Conservation (phyloP, 2,329 filamentous ascomycete species). For the Exophiala spinifera region DNA sequence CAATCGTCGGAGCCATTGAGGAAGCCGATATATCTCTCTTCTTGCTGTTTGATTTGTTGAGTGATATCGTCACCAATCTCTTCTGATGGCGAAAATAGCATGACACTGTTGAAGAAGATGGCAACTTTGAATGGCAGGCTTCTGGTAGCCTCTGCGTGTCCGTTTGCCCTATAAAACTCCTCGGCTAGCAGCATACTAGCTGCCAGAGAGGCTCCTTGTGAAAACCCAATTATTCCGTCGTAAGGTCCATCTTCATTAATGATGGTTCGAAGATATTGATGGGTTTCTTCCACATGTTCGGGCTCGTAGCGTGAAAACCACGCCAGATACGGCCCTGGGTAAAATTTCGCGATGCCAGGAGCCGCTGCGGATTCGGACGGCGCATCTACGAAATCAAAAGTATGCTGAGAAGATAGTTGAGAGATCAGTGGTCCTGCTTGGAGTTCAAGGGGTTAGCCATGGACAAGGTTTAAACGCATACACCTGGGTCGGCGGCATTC, state of each 20-base stretch:
- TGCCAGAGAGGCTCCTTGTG: conserved; percentile 37
- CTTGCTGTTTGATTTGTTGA: neutral
- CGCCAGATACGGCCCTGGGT: no score
- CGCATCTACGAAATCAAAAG: conserved; percentile 32
- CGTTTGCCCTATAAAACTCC: no score
- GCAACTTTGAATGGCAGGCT: conserved; percentile 33
- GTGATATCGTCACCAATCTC: conserved; percentile 21
- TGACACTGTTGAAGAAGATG: conserved; percentile 35
- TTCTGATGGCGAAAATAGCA: conserved; percentile 30
- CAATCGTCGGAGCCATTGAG: no score
- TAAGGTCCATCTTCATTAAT: conserved; percentile 33
- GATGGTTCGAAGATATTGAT: conserved; percentile 30
- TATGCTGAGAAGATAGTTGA: no score
- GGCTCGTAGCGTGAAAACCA: no score
- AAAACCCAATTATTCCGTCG: conserved; percentile 38
- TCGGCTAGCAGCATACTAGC: conserved; percentile 33
- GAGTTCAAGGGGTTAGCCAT: neutral
- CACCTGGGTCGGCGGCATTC: no score
- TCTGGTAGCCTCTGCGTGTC: conserved; percentile 20
- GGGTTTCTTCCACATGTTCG: neutral
- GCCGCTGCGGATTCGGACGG: conserved; percentile 33
- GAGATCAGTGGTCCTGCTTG: no score
- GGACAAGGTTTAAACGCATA: no score
- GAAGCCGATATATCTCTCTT: neutral
- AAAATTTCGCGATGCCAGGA: no score